A percentile compares a stretch with the other conserved stretches of the same genome.
Evolutionary conservation across 208 protist genomes (phyloP).

Genomic region (Plasmodiophora brassicae): DNA sequence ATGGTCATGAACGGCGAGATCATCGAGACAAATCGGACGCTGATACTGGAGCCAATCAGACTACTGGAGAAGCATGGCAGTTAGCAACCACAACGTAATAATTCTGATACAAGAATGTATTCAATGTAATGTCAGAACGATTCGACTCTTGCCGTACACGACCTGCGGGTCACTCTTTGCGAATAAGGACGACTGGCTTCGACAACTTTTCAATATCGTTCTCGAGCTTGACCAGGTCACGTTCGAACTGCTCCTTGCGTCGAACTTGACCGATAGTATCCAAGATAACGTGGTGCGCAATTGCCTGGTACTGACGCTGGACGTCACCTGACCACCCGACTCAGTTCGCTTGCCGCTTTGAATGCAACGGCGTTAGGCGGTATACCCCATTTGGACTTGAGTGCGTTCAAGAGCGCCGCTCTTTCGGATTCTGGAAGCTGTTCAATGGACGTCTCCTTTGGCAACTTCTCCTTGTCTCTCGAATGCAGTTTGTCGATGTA

Average conservation of each 20-base stretch:
- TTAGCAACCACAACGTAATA: neutral
- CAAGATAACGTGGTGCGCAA: neutral
- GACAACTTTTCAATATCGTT: neutral
- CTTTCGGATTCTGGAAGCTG: neutral
- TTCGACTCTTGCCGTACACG: too few relatives aligned
- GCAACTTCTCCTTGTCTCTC: neutral
- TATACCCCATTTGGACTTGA: neutral
- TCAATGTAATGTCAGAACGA: too few relatives aligned
- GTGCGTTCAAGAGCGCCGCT: neutral
- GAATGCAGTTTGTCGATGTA: neutral
- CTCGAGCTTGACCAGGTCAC: neutral
- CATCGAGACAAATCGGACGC: constrained; percentile 75
- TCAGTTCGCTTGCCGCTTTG: neutral
- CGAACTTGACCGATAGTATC: neutral
- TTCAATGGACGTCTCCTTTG: neutral
- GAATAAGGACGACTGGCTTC: neutral
- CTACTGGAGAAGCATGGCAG: constrained; percentile 15
- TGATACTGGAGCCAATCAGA: constrained; percentile 51
- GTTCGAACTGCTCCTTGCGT: neutral
- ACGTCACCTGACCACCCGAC: neutral
- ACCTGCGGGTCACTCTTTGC: neutral
- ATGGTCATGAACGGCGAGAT: constrained; percentile 78
- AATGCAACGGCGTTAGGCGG: neutral
- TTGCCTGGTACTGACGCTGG: neutral
- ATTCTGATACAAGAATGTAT: too few relatives aligned